Conservation (phyloP, 345 rosid genomes). For the Sonneratia caseolaris region DNA sequence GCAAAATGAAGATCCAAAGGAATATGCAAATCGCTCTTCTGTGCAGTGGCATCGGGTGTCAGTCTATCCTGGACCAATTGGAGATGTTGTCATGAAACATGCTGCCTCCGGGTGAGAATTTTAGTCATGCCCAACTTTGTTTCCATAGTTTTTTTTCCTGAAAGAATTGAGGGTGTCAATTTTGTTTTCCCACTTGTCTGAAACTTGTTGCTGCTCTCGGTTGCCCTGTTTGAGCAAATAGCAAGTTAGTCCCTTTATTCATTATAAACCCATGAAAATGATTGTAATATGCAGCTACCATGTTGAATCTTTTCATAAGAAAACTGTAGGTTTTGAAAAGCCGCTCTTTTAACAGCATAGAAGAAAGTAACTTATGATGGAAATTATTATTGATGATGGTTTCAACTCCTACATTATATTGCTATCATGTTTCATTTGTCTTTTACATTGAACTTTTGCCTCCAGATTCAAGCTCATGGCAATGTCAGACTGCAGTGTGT, state of each 20-base stretch:
- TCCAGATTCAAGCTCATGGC: not conserved
- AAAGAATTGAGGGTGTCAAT: not conserved
- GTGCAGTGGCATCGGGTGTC: slow-evolving; percentile 96
- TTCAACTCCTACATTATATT: not conserved
- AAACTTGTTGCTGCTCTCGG: slow-evolving; percentile 1
- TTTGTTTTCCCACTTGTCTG: not conserved
- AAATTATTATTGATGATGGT: not conserved
- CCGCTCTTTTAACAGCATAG: not conserved
- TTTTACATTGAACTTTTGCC: not conserved
- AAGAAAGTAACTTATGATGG: not conserved
- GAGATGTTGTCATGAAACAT: slow-evolving; percentile 44
- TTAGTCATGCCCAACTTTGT: not conserved
- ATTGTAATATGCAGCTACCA: not conserved
- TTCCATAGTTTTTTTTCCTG: not conserved
- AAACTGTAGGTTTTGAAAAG: not conserved
- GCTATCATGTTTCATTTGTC: not conserved
- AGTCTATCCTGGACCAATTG: slow-evolving; percentile 54
- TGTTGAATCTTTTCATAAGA: not conserved
- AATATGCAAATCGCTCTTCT: slow-evolving; percentile 48
- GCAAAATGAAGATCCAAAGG: slow-evolving; percentile 62
- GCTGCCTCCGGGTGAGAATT: slow-evolving; percentile 73
- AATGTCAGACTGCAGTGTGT: not conserved
- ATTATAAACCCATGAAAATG: not conserved
- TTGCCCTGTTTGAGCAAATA: not conserved
- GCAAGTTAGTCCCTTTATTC: not conserved